Evolutionary conservation across 345 rosid genomes (phyloP).

Genomic region (Gossypium mustelinum): DNA sequence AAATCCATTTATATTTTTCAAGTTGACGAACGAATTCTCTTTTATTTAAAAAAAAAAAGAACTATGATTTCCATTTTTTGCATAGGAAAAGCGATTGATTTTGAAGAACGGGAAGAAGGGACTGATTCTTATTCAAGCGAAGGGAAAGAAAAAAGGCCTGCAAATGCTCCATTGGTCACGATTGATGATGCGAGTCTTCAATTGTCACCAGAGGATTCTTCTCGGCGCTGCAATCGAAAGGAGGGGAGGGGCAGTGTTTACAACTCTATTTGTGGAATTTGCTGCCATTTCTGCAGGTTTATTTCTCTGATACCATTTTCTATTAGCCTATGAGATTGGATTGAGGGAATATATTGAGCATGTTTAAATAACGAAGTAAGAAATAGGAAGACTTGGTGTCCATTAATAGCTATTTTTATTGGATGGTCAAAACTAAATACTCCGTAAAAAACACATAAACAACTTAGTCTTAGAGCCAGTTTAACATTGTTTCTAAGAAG

Average conservation of each 20-base stretch:
- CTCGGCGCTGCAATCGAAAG: conserved; percentile 31
- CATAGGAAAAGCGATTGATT: neutral
- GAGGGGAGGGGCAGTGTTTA: conserved; percentile 32
- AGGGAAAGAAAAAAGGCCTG: conserved; percentile 15
- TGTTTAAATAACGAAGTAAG: neutral
- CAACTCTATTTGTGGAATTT: conserved; percentile 36
- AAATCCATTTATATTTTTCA: neutral
- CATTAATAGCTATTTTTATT: neutral
- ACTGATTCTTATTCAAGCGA: neutral
- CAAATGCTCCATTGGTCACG: conserved; percentile 19
- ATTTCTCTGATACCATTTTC: neutral
- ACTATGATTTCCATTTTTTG: neutral
- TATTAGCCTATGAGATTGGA: neutral
- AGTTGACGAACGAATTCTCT: neutral
- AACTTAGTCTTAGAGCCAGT: too few relatives aligned
- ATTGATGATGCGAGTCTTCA: neutral
- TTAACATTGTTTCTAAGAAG: too few relatives aligned
- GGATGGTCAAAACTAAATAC: too few relatives aligned
- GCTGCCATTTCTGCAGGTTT: conserved; percentile 52
- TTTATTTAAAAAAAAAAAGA: neutral
- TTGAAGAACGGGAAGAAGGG: neutral
- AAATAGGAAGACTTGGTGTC: neutral
- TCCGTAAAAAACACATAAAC: too few relatives aligned
- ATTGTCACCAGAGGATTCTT: conserved; percentile 33
- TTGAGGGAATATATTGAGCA: neutral